Evolutionary conservation across 179 eudicot genomes (phyloP), one percentile per base, ranked within the genome.

Genomic region (Silene noctiflora): DNA sequence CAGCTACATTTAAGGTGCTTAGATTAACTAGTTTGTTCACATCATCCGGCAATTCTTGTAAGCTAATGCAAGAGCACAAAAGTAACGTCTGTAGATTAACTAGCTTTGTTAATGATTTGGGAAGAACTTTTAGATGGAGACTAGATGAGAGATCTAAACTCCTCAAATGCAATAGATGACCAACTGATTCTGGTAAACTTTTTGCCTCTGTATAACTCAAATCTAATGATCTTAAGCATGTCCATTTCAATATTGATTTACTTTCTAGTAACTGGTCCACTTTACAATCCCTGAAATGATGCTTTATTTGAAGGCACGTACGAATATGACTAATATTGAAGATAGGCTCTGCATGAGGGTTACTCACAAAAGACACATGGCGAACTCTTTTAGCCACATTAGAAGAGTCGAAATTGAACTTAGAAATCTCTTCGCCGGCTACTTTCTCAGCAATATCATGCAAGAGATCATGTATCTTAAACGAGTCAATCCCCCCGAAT

Each of bases 381-480:
- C 63, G 71, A 25, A 69, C 59, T 4, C 29, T 60, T 27, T 25
- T 35, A 35, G 21, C 20, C 12, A 77, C 1, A 11, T 27, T 46
- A 2, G 1, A 12, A 48, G 0, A 61, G 6, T 13, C 1, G 17
- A 16, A 25, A n/a, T 25, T 19, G 0, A 4, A 7, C 19, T 4
- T 25, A 19, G 10, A 27, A 10, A 77, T 63, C 71, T 71, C 76
- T 5, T 29, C 24, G 0, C 33, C n/a, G 19, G 76, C 35, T 1
- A 51, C 72, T 46, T 16, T 6, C 20, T 71, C 24, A 9, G 76
- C 76, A 11, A 77, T 19, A 21, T 71, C 71, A 22, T 77, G 80
- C 76, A 77, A 29, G 12, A 78, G 56, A 22, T 72, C 76, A 8
- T 78, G 76, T 13, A 78, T 64, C 25, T 65, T 65, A 65, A 48